Evolutionary conservation across 1,284 basidiomycete species (phyloP), one percentile per base, ranked within the genome.

Genomic region (Leucocoprinus gongylophorus): DNA sequence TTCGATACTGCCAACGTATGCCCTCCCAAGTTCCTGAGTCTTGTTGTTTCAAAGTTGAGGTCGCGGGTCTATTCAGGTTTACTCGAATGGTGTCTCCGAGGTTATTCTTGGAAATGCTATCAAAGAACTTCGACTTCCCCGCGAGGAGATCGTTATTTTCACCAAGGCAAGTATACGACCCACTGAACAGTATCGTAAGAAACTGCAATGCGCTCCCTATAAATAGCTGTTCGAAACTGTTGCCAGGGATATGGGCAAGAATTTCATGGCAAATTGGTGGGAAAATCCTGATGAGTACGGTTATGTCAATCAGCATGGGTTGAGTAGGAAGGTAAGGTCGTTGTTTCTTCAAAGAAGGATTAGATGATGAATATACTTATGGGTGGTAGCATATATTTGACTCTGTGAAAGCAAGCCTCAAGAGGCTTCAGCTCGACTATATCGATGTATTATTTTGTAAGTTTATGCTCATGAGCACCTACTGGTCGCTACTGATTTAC

Each of bases 81-180:
- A 85, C 62, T 78, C 75, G 13, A 74, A 77, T 50, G 83, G 83
- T 4, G 62, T 73, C 29, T 80, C 76, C 3, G 84, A 88, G 65
- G 64, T 73, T 10, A 75, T 85, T 54, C 71, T 88, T 38, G 84
- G 85, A 1, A 80, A 83, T 57, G 85, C 83, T 0, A 79, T 88
- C 63, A 81, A 80, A 58, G 59, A 82, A 56, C 69, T 76, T 56
- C 66, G 78, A 18, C 70, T 86, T 26, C 80, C 80, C 10, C 74
- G 84, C 12, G 78, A 80, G 10, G 77, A 80, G 58, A 72, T 83
- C 28, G 80, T 85, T 18, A 73, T 84, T 45, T 70, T 84, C 68
- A 83, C 81, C 23, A 83, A 84, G 71, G 76, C 77, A 49, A 26
- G 39, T 30, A 15, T 42, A 23, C 7, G 10, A 7, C 10, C 5